Conservation (phyloP, 441 rosid genomes). For the Brassica balearica region DNA sequence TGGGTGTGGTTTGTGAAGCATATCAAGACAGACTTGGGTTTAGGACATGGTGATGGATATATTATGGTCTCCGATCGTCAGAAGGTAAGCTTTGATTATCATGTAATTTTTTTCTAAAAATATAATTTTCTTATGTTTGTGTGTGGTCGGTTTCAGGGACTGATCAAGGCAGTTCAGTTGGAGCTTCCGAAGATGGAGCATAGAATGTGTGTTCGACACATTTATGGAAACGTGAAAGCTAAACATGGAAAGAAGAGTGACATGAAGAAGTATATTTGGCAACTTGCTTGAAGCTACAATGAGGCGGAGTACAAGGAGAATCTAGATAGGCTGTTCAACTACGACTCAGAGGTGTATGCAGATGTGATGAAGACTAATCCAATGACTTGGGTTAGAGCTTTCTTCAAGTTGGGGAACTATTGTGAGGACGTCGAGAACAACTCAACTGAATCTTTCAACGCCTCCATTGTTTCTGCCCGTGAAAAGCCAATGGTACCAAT, state of each 20-base stretch:
- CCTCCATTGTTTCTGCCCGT: neutral
- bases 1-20: neutral
- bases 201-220: neutral
- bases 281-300: neutral
- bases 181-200: conserved; percentile 2
- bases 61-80: neutral
- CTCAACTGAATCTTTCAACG: neutral
- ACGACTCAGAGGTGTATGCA: neutral
- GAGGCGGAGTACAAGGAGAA: neutral
- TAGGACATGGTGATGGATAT: neutral
- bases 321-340: neutral
- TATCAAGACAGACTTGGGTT: neutral
- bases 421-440: neutral
- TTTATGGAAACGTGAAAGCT: neutral
- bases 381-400: neutral
- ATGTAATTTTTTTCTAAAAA: neutral
- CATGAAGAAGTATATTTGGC: neutral
- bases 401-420: neutral
- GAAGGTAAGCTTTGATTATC: neutral
- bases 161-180: neutral
- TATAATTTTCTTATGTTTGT: neutral
- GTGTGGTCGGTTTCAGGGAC: neutral
- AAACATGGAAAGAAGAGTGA: neutral
- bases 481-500: neutral
- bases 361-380: neutral